These are phyloP conservation scores for Carpinus fangiana DNA, from an alignment of 306 rosid species.

Conservation along the genomic window DNA sequence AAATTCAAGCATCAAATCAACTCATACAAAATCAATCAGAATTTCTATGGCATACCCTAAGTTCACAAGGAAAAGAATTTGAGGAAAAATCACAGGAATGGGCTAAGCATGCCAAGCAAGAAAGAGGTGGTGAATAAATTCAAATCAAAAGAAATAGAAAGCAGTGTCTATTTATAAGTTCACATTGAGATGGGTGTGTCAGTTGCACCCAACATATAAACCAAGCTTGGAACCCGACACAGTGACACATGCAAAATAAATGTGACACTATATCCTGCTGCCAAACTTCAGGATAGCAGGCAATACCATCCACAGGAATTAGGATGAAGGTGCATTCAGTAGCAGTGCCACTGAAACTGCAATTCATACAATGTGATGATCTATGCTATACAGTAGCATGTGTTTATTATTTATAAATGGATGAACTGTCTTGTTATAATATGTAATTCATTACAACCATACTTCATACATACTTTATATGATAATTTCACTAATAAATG, in stretches of 20 bases:
- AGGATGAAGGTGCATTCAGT: neutral
- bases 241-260: neutral
- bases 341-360: neutral
- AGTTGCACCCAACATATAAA: constrained; percentile 12
- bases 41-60: neutral
- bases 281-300: constrained; percentile 7
- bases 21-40: constrained; percentile 22
- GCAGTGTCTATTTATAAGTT: neutral
- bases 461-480: neutral
- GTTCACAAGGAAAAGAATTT: neutral
- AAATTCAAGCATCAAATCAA: constrained; percentile 29
- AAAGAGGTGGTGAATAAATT: neutral
- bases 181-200: neutral
- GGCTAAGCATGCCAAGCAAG: neutral
- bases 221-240: neutral
- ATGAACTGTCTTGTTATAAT: neutral
- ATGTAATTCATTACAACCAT: neutral
- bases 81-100: neutral
- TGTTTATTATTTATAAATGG: neutral
- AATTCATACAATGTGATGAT: neutral
- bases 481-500: neutral
- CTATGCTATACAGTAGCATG: neutral
- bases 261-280: neutral
- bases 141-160: neutral
- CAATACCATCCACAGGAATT: neutral